Evolutionary conservation across 805 yeast species (phyloP), one percentile per base, ranked within the genome.

Genomic region (Ogataea naganishii): DNA sequence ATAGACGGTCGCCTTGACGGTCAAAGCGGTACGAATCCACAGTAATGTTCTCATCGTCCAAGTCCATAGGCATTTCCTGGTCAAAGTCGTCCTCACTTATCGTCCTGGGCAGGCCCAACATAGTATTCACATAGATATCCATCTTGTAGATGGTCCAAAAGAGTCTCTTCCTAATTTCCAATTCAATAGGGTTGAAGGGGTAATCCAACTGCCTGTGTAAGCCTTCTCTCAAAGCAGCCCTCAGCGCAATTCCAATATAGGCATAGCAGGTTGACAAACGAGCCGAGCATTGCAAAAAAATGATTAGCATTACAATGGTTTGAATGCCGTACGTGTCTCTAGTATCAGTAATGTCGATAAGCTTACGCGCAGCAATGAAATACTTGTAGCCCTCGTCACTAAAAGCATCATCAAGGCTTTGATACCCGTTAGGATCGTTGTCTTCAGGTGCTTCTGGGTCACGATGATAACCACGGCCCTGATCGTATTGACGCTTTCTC

Each of bases 121-220:
- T 75, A 7, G 95, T 80, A 50, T 82, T 83, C 44, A 85, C 82
- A 50, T 88, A 86, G 25, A 84, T 75, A 47, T 88, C 96, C 80
- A 85, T 80, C 51, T 86, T 86, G 51, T 82, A 80, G 38, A 86
- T 78, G 1, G 95, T 80, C 82, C 89, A 86, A 51, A 86, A 86
- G 24, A 88, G 57, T 35, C 96, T 64, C 53, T 85, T 86, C 36
- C 94, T 64, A 2, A 83, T 80, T 47, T 88, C 95, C 22, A 75
- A 61, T 47, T 83, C 94, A 20, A 86, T 75, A 1, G 88, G 88
- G 41, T 80, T 80, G 41, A 75, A 74, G 11, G 51, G 66, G 40
- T 72, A 64, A 24, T 74, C 61, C 20, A 84, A 64, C 48, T 77
- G 80, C 38, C 94, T 60, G 53, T 86, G 95, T 13, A 84, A 58